Percentiles rank a stretch among this genome's conserved stretches.
phyloP scores from a whole-genome alignment of 495 filamentous ascomycete species.

The Hyaloscypha variabilis region DNA sequence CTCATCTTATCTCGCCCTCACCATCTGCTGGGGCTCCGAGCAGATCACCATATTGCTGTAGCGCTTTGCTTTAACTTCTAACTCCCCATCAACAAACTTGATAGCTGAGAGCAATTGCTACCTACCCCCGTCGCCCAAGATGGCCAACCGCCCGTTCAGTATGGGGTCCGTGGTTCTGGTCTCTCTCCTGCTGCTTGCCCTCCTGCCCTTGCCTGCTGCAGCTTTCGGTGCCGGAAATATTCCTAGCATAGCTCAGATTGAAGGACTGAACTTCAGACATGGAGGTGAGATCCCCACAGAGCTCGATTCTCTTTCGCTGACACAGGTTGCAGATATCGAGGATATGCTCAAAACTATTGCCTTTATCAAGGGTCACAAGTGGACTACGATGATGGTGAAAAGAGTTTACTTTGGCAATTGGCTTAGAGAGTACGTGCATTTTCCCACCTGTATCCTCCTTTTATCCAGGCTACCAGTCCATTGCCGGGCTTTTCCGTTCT shows the following conservation, averaged over 20 bases:
- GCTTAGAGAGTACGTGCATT: conserved; percentile 71
- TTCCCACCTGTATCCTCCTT: conserved; percentile 58
- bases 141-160: conserved; percentile 12
- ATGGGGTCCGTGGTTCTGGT: conserved; percentile 42
- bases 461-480: too few relatives aligned
- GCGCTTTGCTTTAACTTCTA: too few relatives aligned
- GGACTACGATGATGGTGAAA: conserved; percentile 87
- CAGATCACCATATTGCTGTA: too few relatives aligned
- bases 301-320: not conserved
- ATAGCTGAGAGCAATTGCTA: too few relatives aligned
- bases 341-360: conserved; percentile 89
- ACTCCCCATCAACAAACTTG: too few relatives aligned
- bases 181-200: conserved; percentile 53
- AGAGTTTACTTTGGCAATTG: conserved; percentile 92
- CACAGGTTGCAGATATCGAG: conserved; percentile 65
- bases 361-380: conserved; percentile 89
- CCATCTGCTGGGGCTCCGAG: too few relatives aligned
- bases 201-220: conserved; percentile 63
- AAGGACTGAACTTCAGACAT: conserved; percentile 96
- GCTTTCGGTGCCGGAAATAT: conserved; percentile 98
- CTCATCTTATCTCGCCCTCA: not conserved
- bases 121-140: too few relatives aligned
- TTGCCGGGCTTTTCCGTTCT: too few relatives aligned
- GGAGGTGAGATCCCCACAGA: conserved; percentile 50
- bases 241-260: conserved; percentile 88